Evolutionary conservation across 2,329 filamentous ascomycete genomes (phyloP).

Genomic region (Aspergillus chevalieri): DNA sequence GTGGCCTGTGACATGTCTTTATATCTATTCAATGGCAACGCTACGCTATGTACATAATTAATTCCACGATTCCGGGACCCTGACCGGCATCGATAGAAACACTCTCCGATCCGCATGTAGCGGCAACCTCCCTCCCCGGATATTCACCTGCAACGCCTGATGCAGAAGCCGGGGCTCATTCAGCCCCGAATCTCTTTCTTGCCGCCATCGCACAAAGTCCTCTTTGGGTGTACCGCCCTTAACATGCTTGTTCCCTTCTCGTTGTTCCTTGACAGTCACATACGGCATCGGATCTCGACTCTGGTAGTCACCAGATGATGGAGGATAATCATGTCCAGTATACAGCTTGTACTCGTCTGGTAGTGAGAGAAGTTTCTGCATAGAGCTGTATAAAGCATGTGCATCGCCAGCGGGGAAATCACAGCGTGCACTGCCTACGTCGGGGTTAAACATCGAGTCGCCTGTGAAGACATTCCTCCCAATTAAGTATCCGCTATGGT

Average conservation of each 20-base stretch:
- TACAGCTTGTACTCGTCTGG: conserved; percentile 43
- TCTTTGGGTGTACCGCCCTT: conserved; percentile 36
- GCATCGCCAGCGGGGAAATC: conserved; percentile 50
- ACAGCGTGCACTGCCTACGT: conserved; percentile 47
- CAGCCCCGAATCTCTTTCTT: conserved; percentile 40
- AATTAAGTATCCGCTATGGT: conserved; percentile 55
- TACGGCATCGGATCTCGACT: conserved; percentile 32
- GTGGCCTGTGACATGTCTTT: too few species aligned
- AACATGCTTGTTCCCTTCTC: conserved; percentile 45
- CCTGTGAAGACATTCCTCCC: conserved; percentile 46
- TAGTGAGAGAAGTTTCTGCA: conserved; percentile 37
- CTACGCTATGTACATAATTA: too few species aligned
- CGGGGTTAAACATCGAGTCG: conserved; percentile 48
- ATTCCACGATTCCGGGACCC: background rate
- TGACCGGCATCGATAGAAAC: background rate
- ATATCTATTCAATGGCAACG: too few species aligned
- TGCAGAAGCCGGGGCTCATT: conserved; percentile 45
- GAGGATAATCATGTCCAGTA: conserved; percentile 49
- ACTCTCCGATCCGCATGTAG: background rate
- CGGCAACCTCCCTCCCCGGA: conserved; percentile 42
- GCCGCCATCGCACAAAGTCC: conserved; percentile 43
- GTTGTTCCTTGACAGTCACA: conserved; percentile 44
- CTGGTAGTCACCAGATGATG: background rate
- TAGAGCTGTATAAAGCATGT: conserved; percentile 39
- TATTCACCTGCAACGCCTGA: conserved; percentile 49